Base-by-base conservation (phyloP, 2,329 filamentous ascomycete species). In the Pseudocercospora ulei region DNA sequence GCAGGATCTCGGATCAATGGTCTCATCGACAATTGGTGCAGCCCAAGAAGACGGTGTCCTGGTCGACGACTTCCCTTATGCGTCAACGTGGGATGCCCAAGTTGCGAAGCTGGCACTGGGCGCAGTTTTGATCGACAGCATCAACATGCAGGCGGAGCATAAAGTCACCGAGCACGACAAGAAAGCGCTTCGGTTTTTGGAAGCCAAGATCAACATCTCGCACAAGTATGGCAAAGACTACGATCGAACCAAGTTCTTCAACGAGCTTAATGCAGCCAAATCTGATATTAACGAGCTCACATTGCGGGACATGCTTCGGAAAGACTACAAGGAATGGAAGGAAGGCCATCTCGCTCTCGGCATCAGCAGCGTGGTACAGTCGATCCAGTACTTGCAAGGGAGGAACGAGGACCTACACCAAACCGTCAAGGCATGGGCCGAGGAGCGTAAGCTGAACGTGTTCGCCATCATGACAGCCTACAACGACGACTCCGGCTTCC, bases 261-360 rank as follows among this genome's bases (percentile, higher is more conserved):
- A 69, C 3, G 64, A 73, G 39, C 69, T 87, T 16, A 66, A 68
- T 1, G 60, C 60, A 3, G 77, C 82, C 3, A 87, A 87, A 60
- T 71, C 75, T 46, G 73, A 85, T 49, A 69, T 90, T 35, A 72
- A 70, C 2, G 50, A 56, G 0, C 62, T 90, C 29, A 65, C 62
- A 23, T 60, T 85, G 49, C 64, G 70, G 13, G 82, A 87, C 50
- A 71, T 87, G 24, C 61, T 88, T 36, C 70, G 80, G 47, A 88
- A 88, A 59, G 83, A 92, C 62, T 92, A 87, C 63, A 92, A 92
- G 64, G 71, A 82, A 55, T 90, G 82, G 82, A 64, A 63, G 7
- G 73, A 76, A 39, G 63, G 60, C 35, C 59, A 50, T 0, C 56
- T 75, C 23, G 67, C 63, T 11, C 67, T 88, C 3, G 82, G 82